A percentile compares a stretch with the other conserved stretches of the same genome.
phyloP scores from a whole-genome alignment of 23 red algal species.

The Agarophyton chilense region DNA sequence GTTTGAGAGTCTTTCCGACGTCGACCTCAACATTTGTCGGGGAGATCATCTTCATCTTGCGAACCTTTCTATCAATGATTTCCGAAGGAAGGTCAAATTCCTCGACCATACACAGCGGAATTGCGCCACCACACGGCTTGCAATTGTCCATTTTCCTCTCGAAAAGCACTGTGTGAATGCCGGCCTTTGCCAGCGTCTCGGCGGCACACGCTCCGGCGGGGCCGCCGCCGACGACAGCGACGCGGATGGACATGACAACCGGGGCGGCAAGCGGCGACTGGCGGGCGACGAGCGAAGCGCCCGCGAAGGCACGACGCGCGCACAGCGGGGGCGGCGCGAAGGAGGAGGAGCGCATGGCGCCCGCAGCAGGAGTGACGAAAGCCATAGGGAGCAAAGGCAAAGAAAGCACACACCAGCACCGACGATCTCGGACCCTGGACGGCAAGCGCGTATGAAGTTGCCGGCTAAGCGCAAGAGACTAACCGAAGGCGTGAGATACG shows the following conservation, averaged over 20 bases:
- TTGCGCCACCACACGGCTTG: constrained; percentile 99
- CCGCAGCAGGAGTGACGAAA: not conserved
- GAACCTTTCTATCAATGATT: constrained; percentile 97
- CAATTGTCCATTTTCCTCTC: constrained; percentile 99
- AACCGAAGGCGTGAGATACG: no score
- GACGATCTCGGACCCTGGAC: no score
- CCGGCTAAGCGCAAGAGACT: no score
- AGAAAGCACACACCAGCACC: not conserved
- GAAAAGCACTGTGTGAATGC: constrained; percentile 88
- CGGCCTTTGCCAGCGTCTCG: constrained; percentile 91
- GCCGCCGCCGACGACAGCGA: constrained; percentile 98
- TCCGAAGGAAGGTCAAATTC: constrained; percentile 91
- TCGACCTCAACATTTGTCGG: constrained; percentile 86
- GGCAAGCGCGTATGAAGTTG: no score
- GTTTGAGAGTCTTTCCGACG: constrained; percentile 94
- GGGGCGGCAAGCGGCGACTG: not conserved
- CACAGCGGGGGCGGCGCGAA: not conserved
- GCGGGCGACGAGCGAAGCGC: not conserved
- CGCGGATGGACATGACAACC: constrained; percentile 69
- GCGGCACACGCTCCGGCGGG: constrained; percentile 94
- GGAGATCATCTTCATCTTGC: constrained; percentile 99
- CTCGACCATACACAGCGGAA: constrained; percentile 99
- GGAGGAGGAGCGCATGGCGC: not conserved
- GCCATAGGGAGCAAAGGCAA: not conserved
- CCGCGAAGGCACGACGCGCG: constrained; percentile 20